Conservation (phyloP, 2,329 filamentous ascomycete species). For the Fusarium sarcochroum region DNA sequence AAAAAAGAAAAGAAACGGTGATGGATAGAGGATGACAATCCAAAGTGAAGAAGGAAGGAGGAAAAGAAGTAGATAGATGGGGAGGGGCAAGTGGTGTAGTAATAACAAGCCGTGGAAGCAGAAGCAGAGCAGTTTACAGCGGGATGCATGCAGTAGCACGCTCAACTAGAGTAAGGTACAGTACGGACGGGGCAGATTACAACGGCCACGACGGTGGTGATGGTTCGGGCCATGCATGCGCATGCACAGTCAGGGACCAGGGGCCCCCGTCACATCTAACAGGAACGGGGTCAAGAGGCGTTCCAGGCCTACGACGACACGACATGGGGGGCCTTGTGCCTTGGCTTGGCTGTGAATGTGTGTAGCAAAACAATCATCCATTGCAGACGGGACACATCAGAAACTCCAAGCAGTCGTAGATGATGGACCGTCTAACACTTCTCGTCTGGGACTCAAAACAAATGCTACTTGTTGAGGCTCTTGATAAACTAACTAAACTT, state of each 20-base stretch:
- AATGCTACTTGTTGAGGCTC: conserved; percentile 28
- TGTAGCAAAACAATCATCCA: conserved; percentile 41
- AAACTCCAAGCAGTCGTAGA: conserved; percentile 22
- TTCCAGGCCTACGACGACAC: conserved; percentile 35
- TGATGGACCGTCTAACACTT: conserved; percentile 34
- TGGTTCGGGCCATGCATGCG: conserved; percentile 44
- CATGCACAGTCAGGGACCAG: conserved; percentile 28
- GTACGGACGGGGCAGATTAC: conserved; percentile 47
- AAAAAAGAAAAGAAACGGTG: conserved; percentile 44
- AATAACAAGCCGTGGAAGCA: conserved; percentile 24
- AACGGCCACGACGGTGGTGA: conserved; percentile 50
- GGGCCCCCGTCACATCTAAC: conserved; percentile 33
- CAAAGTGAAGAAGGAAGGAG: conserved; percentile 40
- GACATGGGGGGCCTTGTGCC: conserved; percentile 10
- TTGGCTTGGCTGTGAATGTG: conserved; percentile 28
- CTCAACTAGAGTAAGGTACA: conserved; percentile 31
- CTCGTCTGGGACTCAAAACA: conserved; percentile 40
- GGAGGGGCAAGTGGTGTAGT: conserved; percentile 48
- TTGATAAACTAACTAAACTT: conserved; percentile 19
- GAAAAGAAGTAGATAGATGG: conserved; percentile 46
- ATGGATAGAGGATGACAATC: conserved; percentile 42
- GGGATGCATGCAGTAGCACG: conserved; percentile 11
- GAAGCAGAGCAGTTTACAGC: conserved; percentile 34
- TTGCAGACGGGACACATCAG: conserved; percentile 27
- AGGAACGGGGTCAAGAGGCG: conserved; percentile 26